phyloP scores from a whole-genome alignment of 352 stramenopile genomes.

The Achlya hypogyna region DNA sequence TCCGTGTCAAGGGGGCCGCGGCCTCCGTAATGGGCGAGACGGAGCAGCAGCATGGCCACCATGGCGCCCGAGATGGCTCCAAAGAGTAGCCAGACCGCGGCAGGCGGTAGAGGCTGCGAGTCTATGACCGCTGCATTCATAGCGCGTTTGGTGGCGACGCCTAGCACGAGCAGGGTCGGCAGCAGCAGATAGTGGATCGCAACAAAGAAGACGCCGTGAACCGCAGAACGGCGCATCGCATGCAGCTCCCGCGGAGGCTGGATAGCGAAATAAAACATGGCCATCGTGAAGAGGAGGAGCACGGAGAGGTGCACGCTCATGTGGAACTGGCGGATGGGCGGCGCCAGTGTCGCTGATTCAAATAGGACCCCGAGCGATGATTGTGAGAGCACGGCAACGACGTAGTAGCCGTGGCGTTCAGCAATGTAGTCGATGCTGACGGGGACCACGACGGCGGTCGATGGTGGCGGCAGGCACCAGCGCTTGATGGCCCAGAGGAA shows the following conservation, averaged over 20 bases:
- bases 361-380: neutral
- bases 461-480: neutral
- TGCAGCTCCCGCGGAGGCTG: neutral
- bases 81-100: neutral
- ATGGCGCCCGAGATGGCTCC: conserved; percentile 1
- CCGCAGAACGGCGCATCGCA: conserved; percentile 3
- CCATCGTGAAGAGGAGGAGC: conserved; percentile 9
- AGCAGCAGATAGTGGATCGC: neutral
- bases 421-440: conserved; percentile 8
- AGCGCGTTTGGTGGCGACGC: neutral
- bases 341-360: too few species aligned
- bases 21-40: conserved; percentile 3
- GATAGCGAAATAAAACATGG: conserved; percentile 15
- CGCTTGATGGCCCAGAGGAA: neutral
- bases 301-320: conserved; percentile 1
- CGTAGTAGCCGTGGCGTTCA: neutral
- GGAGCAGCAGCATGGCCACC: neutral
- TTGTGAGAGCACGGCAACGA: neutral
- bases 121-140: neutral
- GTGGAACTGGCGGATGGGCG: neutral
- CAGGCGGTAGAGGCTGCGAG: neutral
- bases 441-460: neutral
- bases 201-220: neutral
- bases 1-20: neutral
- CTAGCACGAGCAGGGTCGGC: neutral